A percentile compares a stretch with the other conserved stretches of the same genome.
Evolutionary conservation across 495 filamentous ascomycete species (phyloP).

Genomic region (Podospora tetraspora): DNA sequence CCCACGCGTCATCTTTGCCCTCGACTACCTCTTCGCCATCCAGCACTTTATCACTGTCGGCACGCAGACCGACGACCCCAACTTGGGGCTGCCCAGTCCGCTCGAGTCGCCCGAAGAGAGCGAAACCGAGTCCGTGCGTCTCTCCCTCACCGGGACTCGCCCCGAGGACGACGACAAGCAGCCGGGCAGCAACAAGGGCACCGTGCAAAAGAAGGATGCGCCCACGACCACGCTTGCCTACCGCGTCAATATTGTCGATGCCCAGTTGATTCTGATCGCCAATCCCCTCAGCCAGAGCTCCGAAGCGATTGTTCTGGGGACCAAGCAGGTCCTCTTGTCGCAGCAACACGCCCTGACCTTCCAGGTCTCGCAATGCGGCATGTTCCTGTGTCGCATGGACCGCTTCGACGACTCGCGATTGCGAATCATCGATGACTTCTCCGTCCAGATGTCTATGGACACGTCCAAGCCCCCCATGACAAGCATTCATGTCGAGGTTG

Average conservation of each 20-base stretch:
- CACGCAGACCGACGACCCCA: constrained; percentile 54
- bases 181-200: neutral
- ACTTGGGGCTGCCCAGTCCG: constrained; percentile 51
- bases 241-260: constrained; percentile 89
- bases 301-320: constrained; percentile 91
- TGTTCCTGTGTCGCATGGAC: constrained; percentile 99
- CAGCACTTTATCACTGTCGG: constrained; percentile 71
- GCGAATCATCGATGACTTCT: constrained; percentile 93
- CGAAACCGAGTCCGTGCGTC: constrained; percentile 49
- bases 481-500: constrained; percentile 78
- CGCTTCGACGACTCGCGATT: constrained; percentile 81
- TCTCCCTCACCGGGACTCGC: constrained; percentile 31
- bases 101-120: constrained; percentile 56
- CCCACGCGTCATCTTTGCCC: constrained; percentile 85
- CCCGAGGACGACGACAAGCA: constrained; percentile 15
- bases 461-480: constrained; percentile 65
- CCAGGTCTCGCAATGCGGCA: constrained; percentile 86
- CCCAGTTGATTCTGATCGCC: constrained; percentile 90
- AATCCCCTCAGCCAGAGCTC: constrained; percentile 85
- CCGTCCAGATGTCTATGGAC: constrained; percentile 82
- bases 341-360: constrained; percentile 91
- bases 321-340: constrained; percentile 86
- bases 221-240: constrained; percentile 73
- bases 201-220: constrained; percentile 25
- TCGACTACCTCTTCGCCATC: constrained; percentile 91